phyloP scores from a whole-genome alignment of 2,329 filamentous ascomycete species.

The Fusarium chuoi region DNA sequence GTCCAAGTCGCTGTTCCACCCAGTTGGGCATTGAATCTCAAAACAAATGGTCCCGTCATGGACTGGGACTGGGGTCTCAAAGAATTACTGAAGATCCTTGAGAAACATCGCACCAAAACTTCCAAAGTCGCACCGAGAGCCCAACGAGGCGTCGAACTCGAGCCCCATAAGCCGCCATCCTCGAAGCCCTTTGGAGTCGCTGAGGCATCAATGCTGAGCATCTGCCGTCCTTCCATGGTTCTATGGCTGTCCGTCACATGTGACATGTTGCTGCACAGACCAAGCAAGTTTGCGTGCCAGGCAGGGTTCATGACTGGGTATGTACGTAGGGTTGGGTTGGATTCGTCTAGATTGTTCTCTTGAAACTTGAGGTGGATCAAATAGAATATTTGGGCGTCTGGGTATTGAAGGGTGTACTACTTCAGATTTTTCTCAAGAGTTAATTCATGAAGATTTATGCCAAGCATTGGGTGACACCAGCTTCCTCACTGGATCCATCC shows the following conservation, averaged over 20 bases:
- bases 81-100: not conserved
- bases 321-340: not conserved
- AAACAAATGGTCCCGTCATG: slow-evolving; percentile 24
- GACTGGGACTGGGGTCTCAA: slow-evolving; percentile 27
- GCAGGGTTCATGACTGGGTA: slow-evolving; percentile 16
- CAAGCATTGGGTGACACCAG: not conserved
- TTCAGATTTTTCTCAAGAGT: not conserved
- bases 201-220: slow-evolving; percentile 15
- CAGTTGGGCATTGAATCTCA: slow-evolving; percentile 36
- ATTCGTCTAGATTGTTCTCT: slow-evolving; percentile 24
- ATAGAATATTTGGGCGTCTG: not conserved
- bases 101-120: slow-evolving; percentile 13
- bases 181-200: not conserved
- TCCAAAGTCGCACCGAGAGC: slow-evolving; percentile 27
- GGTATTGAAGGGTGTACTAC: not conserved
- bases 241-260: slow-evolving; percentile 32
- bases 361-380: not conserved
- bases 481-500: not conserved
- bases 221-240: slow-evolving; percentile 22
- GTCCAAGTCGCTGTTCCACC: slow-evolving; percentile 12
- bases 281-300: not conserved
- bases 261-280: slow-evolving; percentile 33
- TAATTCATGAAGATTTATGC: not conserved
- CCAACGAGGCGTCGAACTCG: slow-evolving; percentile 27
- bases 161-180: slow-evolving; percentile 17